Conservation (phyloP, 2,329 filamentous ascomycete genomes). For the Atkinsonella texensis region DNA sequence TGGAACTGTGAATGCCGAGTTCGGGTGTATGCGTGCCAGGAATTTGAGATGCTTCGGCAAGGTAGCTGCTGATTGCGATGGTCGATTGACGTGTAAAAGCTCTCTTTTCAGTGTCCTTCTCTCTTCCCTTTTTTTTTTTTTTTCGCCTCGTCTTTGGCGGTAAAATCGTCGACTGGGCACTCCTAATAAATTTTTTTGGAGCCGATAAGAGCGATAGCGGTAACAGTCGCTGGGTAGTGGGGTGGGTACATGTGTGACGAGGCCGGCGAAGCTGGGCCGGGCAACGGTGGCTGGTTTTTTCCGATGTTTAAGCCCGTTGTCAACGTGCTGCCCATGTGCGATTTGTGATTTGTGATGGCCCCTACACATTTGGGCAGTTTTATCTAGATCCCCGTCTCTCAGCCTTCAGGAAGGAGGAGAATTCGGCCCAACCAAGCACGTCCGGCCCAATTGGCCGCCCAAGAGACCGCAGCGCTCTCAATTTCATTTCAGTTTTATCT, state of each 20-base stretch:
- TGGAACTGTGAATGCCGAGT: not conserved
- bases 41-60: too few relatives aligned
- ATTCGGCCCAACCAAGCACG: slow-evolving; percentile 5
- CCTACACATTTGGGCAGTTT: too few relatives aligned
- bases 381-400: too few relatives aligned
- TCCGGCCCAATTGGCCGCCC: slow-evolving; percentile 18
- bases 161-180: not conserved
- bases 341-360: not conserved
- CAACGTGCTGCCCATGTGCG: not conserved
- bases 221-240: not conserved
- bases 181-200: not conserved
- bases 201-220: not conserved
- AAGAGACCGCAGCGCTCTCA: slow-evolving; percentile 5
- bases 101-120: not conserved
- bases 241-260: too few relatives aligned
- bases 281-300: not conserved
- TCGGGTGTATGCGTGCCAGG: not conserved
- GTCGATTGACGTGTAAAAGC: not conserved
- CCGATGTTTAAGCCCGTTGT: not conserved
- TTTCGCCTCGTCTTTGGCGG: too few relatives aligned
- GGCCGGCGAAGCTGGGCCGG: not conserved
- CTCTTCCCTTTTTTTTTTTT: not conserved
- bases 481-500: too few relatives aligned
- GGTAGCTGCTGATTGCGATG: not conserved
- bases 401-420: too few relatives aligned